A percentile compares a stretch with the other conserved stretches of the same genome.
phyloP scores from a whole-genome alignment of 306 rosid species.

The Trichosanthes truncata region DNA sequence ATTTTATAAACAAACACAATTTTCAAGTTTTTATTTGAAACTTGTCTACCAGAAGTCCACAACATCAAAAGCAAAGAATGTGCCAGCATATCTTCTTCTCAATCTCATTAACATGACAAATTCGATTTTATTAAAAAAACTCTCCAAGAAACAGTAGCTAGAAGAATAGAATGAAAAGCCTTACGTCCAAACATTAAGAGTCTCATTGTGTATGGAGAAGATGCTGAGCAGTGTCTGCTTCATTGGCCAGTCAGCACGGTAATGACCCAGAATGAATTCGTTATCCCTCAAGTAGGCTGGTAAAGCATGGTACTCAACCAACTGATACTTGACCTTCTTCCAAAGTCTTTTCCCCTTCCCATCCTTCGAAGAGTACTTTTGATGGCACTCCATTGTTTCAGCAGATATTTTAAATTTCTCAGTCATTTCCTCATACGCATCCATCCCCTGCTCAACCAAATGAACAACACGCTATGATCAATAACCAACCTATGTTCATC shows the following conservation, averaged over 20 bases:
- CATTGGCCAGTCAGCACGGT: constrained; percentile 86
- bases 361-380: constrained; percentile 18
- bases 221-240: constrained; percentile 77
- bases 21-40: not conserved
- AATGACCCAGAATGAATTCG: constrained; percentile 70
- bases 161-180: constrained; percentile 11
- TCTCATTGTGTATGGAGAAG: constrained; percentile 85
- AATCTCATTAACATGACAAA: not conserved
- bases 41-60: not conserved
- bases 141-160: not conserved
- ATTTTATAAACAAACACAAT: not conserved
- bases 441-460: constrained; percentile 23
- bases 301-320: constrained; percentile 77
- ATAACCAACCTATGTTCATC: not conserved
- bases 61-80: not conserved
- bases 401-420: constrained; percentile 15
- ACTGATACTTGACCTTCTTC: constrained; percentile 91
- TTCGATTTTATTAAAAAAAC: not conserved
- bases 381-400: constrained; percentile 26
- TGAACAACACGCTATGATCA: not conserved
- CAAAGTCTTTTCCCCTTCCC: constrained; percentile 68
- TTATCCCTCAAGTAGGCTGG: constrained; percentile 85
- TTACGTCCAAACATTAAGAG: constrained; percentile 98
- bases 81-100: not conserved
- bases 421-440: not conserved